Evolutionary conservation across 352 stramenopile genomes (phyloP), one percentile per base, ranked within the genome.

Genomic region (Globisporangium spinosum): DNA sequence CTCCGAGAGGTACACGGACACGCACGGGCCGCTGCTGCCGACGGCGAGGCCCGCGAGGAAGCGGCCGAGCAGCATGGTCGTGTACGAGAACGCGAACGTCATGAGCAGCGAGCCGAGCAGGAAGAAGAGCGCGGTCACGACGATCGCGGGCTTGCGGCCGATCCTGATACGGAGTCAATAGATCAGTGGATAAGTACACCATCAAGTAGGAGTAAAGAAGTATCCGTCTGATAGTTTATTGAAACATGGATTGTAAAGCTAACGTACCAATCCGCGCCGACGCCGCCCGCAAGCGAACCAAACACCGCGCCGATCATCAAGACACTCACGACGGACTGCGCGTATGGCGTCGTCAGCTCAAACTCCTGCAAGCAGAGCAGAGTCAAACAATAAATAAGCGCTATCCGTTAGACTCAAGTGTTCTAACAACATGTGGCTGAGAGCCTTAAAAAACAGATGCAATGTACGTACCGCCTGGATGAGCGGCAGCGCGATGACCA

Each of bases 271-370:
- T 91, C 82, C 0, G 82, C 77, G n/a, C 80, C 51, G 7, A 89
- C 69, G 2, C 83, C 83, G 2, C 83, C 83, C 8, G 63, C 70
- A 1, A 91, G 68, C 23, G 83, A 91, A 27, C 83, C 83, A 43
- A 89, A 74, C 25, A 91, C 81, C 0, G 83, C 83, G 12, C 81
- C 82, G 38, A 91, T 40, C 83, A 91, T 91, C 49, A 90, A 70
- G 27, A 85, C 79, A 59, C 83, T 90, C 58, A 91, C 76, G n/a
- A 90, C 73, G 22, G 70, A 73, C 71, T 91, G 62, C 6, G 83
- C 80, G n/a, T 51, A 69, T 7, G 68, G 63, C 3, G 79, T 90
- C 8, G 80, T 89, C 9, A 91, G 71, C 17, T 72, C 69, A 55
- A 91, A 89, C 25, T 79, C 72, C 74, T 86, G 22, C 32, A 49